These are phyloP conservation scores for Penicillium sp. DNA, from an alignment of 2,329 filamentous ascomycete genomes.

Conservation along the genomic window DNA sequence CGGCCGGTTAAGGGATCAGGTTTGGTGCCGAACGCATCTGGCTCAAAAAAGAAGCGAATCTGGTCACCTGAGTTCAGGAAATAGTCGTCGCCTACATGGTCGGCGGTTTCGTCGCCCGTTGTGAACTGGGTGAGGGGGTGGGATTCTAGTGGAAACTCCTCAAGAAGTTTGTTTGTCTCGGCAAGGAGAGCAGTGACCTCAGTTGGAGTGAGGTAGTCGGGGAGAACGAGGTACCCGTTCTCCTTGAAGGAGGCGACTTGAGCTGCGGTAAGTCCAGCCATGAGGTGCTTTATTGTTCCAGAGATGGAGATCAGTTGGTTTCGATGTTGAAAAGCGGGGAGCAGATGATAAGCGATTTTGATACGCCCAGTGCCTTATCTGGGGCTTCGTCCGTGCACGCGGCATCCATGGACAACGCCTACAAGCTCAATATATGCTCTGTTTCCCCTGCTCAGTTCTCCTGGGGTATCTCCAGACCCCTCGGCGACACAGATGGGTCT, in stretches of 20 bases:
- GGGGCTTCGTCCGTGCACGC: neutral
- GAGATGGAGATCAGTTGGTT: neutral
- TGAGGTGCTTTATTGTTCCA: slow-evolving; percentile 1
- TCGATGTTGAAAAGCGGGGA: slow-evolving; percentile 20
- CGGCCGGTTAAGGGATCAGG: slow-evolving; percentile 43
- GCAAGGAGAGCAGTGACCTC: slow-evolving; percentile 67
- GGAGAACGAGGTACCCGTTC: slow-evolving; percentile 89
- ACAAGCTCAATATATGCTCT: neutral
- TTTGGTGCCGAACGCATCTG: slow-evolving; percentile 68
- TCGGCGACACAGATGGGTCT: neutral
- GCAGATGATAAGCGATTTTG: slow-evolving; percentile 19
- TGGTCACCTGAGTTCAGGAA: slow-evolving; percentile 89
- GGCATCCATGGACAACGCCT: neutral
- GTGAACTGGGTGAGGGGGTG: slow-evolving; percentile 95
- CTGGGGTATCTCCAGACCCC: neutral
- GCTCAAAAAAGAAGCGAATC: slow-evolving; percentile 94
- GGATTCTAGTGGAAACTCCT: slow-evolving; percentile 70
- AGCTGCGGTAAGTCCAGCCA: slow-evolving; percentile 62
- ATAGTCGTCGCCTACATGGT: slow-evolving; percentile 94
- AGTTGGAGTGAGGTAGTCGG: slow-evolving; percentile 65
- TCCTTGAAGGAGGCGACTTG: slow-evolving; percentile 71
- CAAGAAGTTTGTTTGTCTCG: slow-evolving; percentile 73
- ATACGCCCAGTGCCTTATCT: slow-evolving; percentile 12
- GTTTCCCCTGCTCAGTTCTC: neutral
- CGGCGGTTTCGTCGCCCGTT: slow-evolving; percentile 65